These are phyloP conservation scores for Wallacemonas rigidus DNA, from an alignment of 208 protist genomes.

Conservation along the genomic window DNA sequence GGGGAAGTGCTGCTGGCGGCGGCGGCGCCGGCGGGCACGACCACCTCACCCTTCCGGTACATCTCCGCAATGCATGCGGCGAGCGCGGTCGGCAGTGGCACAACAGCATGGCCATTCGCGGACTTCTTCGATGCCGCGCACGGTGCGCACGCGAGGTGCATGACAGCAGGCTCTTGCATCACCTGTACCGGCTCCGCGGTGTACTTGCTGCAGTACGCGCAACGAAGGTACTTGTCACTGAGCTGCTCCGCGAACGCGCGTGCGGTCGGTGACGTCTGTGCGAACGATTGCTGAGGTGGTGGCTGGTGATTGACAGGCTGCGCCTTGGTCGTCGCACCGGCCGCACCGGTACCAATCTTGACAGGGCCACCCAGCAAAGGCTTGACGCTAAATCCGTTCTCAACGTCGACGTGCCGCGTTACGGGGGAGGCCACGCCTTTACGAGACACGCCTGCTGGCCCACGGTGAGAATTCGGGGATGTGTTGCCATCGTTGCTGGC, in stretches of 20 bases:
- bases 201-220: conserved; percentile 49
- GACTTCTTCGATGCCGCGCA: conserved; percentile 39
- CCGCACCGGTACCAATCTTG: background rate
- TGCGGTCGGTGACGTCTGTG: conserved; percentile 10
- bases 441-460: background rate
- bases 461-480: background rate
- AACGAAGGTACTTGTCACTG: conserved; percentile 45
- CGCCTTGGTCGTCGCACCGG: background rate
- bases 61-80: conserved; percentile 29
- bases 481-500: conserved; percentile 8
- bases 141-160: conserved; percentile 46
- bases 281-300: conserved; percentile 15
- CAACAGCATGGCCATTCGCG: conserved; percentile 25
- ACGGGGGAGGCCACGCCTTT: background rate
- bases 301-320: conserved; percentile 15
- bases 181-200: conserved; percentile 58
- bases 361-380: background rate
- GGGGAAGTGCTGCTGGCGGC: too few relatives aligned
- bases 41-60: conserved; percentile 15
- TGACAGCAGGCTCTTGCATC: conserved; percentile 18
- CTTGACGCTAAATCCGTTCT: background rate
- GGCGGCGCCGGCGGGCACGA: background rate
- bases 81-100: background rate
- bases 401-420: conserved; percentile 11
- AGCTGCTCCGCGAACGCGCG: conserved; percentile 34